Conservation (phyloP, 163 green algal species). For the Chloroidium sp. region DNA sequence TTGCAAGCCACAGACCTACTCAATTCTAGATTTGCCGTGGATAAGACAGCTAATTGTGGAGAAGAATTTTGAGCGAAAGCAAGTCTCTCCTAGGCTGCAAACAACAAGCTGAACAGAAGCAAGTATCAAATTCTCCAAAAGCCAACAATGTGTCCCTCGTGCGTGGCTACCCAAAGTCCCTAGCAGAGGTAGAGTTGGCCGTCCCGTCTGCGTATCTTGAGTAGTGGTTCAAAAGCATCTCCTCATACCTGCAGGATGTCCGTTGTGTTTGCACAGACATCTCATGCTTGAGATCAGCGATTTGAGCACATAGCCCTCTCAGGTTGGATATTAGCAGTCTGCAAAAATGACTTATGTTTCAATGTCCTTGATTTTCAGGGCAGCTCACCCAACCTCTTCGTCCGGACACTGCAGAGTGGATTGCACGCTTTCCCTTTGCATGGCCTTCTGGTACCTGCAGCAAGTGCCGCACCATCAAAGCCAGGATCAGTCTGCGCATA, state of each 20-base stretch:
- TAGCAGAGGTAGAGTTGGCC: conserved; percentile 23
- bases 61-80: too few relatives aligned
- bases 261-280: background rate
- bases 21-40: too few relatives aligned
- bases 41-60: too few relatives aligned
- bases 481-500: background rate
- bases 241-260: conserved; percentile 4
- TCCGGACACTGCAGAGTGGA: background rate
- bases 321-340: background rate
- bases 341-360: background rate
- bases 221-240: conserved; percentile 22
- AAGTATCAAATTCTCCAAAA: too few relatives aligned
- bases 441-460: background rate
- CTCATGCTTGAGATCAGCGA: too few relatives aligned
- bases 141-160: too few relatives aligned
- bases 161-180: conserved; percentile 10
- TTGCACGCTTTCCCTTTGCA: background rate
- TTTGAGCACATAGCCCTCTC: too few relatives aligned
- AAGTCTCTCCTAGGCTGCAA: too few relatives aligned
- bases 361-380: background rate
- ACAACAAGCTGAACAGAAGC: too few relatives aligned
- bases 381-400: background rate
- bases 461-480: too few relatives aligned
- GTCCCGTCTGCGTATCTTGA: conserved; percentile 31
- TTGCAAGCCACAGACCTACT: too few relatives aligned